Base-by-base conservation (phyloP, 495 filamentous ascomycete species). In the Xylaria longipes region DNA sequence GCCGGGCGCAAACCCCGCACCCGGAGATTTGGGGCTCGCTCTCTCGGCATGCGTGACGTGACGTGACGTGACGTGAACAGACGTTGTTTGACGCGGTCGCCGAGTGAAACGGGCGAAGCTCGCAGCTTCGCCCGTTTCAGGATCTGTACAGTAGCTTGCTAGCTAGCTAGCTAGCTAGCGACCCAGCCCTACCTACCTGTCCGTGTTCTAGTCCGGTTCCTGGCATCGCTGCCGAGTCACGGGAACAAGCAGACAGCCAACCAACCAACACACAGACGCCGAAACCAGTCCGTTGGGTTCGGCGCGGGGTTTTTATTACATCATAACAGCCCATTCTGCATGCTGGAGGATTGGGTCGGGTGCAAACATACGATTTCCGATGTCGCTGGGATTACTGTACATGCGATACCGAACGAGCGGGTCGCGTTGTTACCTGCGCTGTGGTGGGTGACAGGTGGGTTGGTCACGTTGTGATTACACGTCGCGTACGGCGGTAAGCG, bases 221-320 rank as follows among this genome's bases (percentile, higher is more conserved):
- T 60, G 57, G 57, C 33, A 35, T 35, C 12, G 57, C 20, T 22
- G 31, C 57, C 22, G 17, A 11, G 31, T 35, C 57, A 60, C 57
- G 57, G 31, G 57, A 60, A 37, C 57, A 39, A 60, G n/a, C n/a
- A n/a, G n/a, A n/a, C n/a, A n/a, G n/a, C n/a, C n/a, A 22, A 20
- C 17, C n/a, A n/a, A n/a, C 17, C 43, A 15, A 52, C 50, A 56
- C 52, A 56, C 27, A 56, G 27, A 56, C 27, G 27, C 52, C 52
- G 14, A 31, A 31, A 56, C 25, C 52, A 25, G 52, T 31, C 31
- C 17, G 52, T 56, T 17, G 52, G 52, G 27, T 31, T 56, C 27
- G 17, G 52, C 52, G 31, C 52, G 25, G 48, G 3, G 5, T 45
- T 4, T 45, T 52, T 12, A 52, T 52, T 52, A 12, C 22, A 52